Evolutionary conservation across 2,329 filamentous ascomycete species (phyloP).

Genomic region (Alternaria arbusti): DNA sequence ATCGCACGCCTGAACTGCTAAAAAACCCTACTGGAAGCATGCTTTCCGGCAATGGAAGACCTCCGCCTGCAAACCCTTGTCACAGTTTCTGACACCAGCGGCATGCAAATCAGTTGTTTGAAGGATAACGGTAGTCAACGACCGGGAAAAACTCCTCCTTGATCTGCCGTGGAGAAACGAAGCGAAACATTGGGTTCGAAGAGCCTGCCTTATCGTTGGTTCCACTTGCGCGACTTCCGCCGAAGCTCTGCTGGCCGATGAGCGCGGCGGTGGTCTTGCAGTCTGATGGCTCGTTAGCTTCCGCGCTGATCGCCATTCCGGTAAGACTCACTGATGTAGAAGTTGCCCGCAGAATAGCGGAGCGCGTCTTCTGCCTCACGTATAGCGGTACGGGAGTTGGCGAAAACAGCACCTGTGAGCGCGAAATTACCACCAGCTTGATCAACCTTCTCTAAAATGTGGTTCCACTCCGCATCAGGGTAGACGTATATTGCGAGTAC

Average conservation of each 20-base stretch:
- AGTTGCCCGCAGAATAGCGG: constrained; percentile 77
- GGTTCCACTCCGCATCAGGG: constrained; percentile 64
- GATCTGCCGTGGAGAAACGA: constrained; percentile 60
- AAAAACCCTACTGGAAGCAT: neutral
- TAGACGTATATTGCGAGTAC: constrained; percentile 78
- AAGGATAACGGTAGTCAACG: constrained; percentile 57
- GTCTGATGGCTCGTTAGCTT: constrained; percentile 12
- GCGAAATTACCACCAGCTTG: constrained; percentile 73
- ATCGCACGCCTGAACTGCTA: neutral
- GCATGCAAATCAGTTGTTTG: constrained; percentile 45
- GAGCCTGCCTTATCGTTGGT: constrained; percentile 64
- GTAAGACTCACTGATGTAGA: constrained; percentile 68
- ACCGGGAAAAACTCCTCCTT: constrained; percentile 61
- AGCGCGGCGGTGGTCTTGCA: constrained; percentile 45
- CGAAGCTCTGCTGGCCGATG: constrained; percentile 57
- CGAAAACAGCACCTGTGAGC: constrained; percentile 77
- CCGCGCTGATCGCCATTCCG: neutral
- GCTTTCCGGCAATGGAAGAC: neutral
- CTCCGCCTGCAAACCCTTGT: neutral
- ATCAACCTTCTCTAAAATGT: constrained; percentile 64
- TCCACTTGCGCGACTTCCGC: constrained; percentile 59
- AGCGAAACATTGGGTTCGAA: constrained; percentile 57
- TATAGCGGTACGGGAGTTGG: constrained; percentile 68
- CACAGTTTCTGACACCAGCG: neutral
- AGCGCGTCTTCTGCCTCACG: constrained; percentile 72